Conservation (phyloP, 2,329 filamentous ascomycete genomes). For the Xylariaceae sp. region DNA sequence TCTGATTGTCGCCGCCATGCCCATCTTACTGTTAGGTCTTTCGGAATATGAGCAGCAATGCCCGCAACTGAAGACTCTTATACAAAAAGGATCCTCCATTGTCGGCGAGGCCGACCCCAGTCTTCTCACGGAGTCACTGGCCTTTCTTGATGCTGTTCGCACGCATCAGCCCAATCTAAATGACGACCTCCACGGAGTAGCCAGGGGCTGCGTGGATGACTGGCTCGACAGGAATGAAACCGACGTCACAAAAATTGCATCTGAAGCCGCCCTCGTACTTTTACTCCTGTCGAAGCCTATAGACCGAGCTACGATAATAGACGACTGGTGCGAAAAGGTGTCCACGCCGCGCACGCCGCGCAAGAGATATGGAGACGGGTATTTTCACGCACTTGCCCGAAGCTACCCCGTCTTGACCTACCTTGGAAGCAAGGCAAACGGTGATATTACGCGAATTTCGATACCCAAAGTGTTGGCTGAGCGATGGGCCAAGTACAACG, state of each 20-base stretch:
- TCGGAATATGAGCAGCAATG: conserved; percentile 15
- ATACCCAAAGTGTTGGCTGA: conserved; percentile 43
- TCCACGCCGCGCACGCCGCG: conserved; percentile 30
- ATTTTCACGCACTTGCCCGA: conserved; percentile 49
- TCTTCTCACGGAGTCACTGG: conserved; percentile 7
- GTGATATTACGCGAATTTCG: conserved; percentile 16
- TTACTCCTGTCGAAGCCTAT: conserved; percentile 39
- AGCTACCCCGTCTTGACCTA: conserved; percentile 39
- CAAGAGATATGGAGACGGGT: conserved; percentile 41
- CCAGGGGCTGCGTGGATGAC: conserved; percentile 34
- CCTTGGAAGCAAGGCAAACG: conserved; percentile 21
- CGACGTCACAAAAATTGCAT: conserved; percentile 45
- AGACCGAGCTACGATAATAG: conserved; percentile 37
- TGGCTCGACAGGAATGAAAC: conserved; percentile 48
- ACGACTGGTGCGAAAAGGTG: conserved; percentile 44
- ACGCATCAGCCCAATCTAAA: conserved; percentile 14
- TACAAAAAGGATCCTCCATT: conserved; percentile 29
- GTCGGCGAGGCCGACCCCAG: conserved; percentile 16
- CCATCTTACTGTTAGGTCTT: conserved; percentile 40
- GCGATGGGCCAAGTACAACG: conserved; percentile 47
- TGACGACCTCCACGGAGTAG: conserved; percentile 20
- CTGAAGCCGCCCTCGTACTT: conserved; percentile 46
- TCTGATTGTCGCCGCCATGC: conserved; percentile 50
- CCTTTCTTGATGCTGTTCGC: conserved; percentile 17
- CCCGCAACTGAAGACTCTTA: conserved; percentile 5